These are phyloP conservation scores for Edaphochlamys debaryana DNA, from an alignment of 139 green algal genomes.

Conservation along the genomic window DNA sequence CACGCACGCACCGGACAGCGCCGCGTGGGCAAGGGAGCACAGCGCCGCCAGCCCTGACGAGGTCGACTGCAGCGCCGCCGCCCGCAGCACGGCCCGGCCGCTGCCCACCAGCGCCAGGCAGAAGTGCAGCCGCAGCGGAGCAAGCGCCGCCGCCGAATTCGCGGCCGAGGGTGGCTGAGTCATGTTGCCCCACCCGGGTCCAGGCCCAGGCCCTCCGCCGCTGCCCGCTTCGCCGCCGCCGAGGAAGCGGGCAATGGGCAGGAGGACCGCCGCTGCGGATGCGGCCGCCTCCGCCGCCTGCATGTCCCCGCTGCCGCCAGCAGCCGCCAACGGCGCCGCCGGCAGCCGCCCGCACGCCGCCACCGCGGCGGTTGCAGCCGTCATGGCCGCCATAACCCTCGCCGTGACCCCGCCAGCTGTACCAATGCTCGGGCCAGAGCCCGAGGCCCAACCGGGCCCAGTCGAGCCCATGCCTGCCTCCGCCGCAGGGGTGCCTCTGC, in stretches of 20 bases:
- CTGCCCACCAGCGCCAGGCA: background rate
- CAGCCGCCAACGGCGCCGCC: background rate
- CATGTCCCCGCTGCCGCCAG: background rate
- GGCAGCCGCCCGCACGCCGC: conserved; percentile 7
- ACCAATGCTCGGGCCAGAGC: too few relatives aligned
- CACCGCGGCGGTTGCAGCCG: conserved; percentile 3
- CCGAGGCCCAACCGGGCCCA: too few relatives aligned
- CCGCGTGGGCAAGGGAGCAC: background rate
- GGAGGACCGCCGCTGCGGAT: too few relatives aligned
- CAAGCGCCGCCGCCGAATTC: too few relatives aligned
- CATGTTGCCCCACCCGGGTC: too few relatives aligned
- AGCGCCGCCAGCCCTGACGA: background rate
- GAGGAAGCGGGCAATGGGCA: too few relatives aligned
- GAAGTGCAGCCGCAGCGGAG: conserved; percentile 11
- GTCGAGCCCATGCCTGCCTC: background rate
- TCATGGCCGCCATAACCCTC: background rate
- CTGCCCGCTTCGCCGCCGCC: too few relatives aligned
- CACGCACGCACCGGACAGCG: background rate
- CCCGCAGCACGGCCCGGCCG: conserved; percentile 12
- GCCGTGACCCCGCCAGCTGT: background rate
- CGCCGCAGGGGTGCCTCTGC: background rate
- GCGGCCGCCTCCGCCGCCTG: background rate
- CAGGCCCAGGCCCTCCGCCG: too few relatives aligned
- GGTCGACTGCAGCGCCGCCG: background rate
- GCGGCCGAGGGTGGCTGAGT: too few relatives aligned